A percentile compares a stretch with the other conserved stretches of the same genome.
Evolutionary conservation across 1,284 basidiomycete species (phyloP).

Genomic region (Veloboletus limbatus): DNA sequence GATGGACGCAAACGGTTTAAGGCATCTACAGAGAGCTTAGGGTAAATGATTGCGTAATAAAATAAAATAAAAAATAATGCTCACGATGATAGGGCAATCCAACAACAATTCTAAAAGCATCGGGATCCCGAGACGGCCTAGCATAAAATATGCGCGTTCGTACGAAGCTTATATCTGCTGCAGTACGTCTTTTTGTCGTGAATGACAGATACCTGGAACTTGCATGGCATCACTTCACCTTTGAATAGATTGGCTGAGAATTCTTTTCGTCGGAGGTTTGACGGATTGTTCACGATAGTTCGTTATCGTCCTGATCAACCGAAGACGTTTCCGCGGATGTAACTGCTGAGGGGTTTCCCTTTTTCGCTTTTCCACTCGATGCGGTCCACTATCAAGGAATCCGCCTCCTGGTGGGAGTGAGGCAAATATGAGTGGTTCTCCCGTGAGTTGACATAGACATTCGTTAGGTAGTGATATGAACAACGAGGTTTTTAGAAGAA

Average conservation of each 20-base stretch:
- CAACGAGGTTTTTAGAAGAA: conserved; percentile 69
- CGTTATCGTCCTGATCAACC: conserved; percentile 6
- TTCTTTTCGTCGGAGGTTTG: conserved; percentile 9
- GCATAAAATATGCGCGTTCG: conserved; percentile 69
- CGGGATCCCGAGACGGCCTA: conserved; percentile 49
- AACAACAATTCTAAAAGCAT: conserved; percentile 46
- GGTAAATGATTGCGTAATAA: not conserved
- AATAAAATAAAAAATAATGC: too few species aligned
- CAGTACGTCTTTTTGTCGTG: conserved; percentile 38
- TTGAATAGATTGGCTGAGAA: conserved; percentile 16
- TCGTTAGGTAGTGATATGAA: conserved; percentile 74
- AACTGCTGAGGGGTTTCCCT: conserved; percentile 16
- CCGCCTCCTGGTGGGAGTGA: conserved; percentile 27
- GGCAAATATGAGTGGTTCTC: conserved; percentile 58
- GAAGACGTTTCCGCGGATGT: conserved; percentile 28
- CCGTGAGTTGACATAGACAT: conserved; percentile 80
- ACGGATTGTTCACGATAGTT: conserved; percentile 2
- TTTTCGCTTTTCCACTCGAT: conserved; percentile 25
- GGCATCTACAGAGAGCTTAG: conserved; percentile 46
- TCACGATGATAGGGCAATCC: conserved; percentile 71
- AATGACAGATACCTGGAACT: conserved; percentile 13
- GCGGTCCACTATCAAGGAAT: conserved; percentile 12
- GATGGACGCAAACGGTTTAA: conserved; percentile 55
- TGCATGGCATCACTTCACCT: conserved; percentile 16
- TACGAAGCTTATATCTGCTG: conserved; percentile 54